Conservation (phyloP, 495 filamentous ascomycete genomes). For the Usnea hakonensis region DNA sequence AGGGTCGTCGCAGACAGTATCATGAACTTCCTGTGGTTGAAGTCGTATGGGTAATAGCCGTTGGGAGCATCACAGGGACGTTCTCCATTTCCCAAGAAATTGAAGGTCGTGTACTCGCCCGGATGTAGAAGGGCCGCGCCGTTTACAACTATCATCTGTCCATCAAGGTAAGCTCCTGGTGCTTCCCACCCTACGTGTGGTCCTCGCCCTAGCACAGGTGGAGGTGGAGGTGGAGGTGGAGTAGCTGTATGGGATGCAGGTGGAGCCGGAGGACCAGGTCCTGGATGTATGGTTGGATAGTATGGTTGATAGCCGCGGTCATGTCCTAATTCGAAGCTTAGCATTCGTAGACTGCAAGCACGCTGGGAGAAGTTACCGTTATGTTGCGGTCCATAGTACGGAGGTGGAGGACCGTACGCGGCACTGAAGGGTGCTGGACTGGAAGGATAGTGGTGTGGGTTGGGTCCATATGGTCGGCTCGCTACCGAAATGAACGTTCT, state of each 20-base stretch:
- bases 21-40: background rate
- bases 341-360: background rate
- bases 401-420: slow-evolving; percentile 10
- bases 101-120: slow-evolving; percentile 1
- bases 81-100: slow-evolving; percentile 12
- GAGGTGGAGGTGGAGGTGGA: background rate
- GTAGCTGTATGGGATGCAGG: background rate
- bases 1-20: slow-evolving; percentile 15
- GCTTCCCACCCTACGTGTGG: background rate
- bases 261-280: slow-evolving; percentile 8
- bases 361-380: background rate
- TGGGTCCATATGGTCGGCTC: background rate
- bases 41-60: background rate
- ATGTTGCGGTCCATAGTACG: background rate
- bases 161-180: slow-evolving; percentile 1
- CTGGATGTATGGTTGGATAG: background rate
- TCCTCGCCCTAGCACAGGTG: no score
- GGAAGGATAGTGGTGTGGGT: background rate
- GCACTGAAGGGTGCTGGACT: background rate
- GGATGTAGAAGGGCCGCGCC: slow-evolving; percentile 2
- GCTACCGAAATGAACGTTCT: background rate
- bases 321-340: background rate
- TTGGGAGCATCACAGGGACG: slow-evolving; percentile 12
- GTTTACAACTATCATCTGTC: background rate
- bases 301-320: background rate